Evolutionary conservation across 2,329 filamentous ascomycete genomes (phyloP), one percentile per base, ranked within the genome.

Genomic region (Didymella arachidicola): DNA sequence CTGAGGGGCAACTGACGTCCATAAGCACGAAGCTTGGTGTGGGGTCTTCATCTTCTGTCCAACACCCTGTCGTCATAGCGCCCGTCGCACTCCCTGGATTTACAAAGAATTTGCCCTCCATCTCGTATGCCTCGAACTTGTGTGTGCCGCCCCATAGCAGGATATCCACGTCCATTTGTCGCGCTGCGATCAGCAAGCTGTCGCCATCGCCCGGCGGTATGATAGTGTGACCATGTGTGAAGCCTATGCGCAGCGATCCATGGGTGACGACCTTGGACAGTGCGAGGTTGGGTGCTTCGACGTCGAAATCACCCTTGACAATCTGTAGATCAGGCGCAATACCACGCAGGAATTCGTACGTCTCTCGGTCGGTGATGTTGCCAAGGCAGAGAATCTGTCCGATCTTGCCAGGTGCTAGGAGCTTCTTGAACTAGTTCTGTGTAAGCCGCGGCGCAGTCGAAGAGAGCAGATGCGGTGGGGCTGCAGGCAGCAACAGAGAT

Each of bases 1-100:
- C n/a, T 30, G 22, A 45, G 27, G 45, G 16, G 30, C 51, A 49
- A 89, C 92, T 82, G 78, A 97, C 93, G 85, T 98, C 94, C 94
- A 98, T 97, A 77, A 98, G 80, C 73, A 95, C 97, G 79, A 98
- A 97, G 76, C 93, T 97, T 26, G 94, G 94, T 56, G 88, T 89
- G 25, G 90, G 90, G 54, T 94, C 90, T 72, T 80, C 80, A 12
- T 78, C 80, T 52, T 83, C 85, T 2, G 80, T 74, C 80, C 84
- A 86, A 79, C 83, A 87, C 14, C 82, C 82, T 12, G 84, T 86
- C 59, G 82, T 86, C 77, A 87, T 84, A 2, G 87, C 87, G 0
- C 87, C 87, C 3, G 87, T 90, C 2, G 87, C 87, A 73, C 85
- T 88, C 27, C 87, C 87, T 0, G 87, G 87, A 67, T 89, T 90